Base-by-base conservation (phyloP, 139 green algal genomes). In the Penium margaritaceum region DNA sequence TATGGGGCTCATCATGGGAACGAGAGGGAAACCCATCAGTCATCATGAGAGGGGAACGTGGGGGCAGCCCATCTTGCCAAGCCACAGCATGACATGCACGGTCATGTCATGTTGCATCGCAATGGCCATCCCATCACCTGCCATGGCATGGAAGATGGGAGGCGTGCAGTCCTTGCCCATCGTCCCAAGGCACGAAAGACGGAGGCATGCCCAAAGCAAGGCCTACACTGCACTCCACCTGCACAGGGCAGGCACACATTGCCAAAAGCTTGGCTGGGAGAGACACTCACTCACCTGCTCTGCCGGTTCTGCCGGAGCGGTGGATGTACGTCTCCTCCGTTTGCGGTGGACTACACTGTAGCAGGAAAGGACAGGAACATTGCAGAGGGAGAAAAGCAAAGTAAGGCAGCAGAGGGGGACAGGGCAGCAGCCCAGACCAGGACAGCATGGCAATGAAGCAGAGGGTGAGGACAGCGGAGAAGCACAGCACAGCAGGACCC, bases 321-420 rank as follows among this genome's bases (percentile, higher is more conserved):
- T 97, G 92, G 74, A 97, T 89, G 82, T 96, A 97, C n/a, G 85
- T 92, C 86, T 98, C 94, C 0, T 80, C 84, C 57, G 95, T 90
- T 55, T 82, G 71, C 19, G 91, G 90, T 0, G 88, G 86, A 70
- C 96, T 90, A 27, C 84, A 85, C 75, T 87, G 84, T 34, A 88
- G 57, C n/a, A n/a, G n/a, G n/a, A n/a, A 3, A 87, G 78, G 57
- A 99, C 86, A 79, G 96, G 91, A 7, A 99, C 88, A n/a, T 88
- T 87, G 34, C 67, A 88, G 84, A 99, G 96, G 86, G 5, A 78
- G 84, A 63, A 97, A 80, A 1, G 73, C 79, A 15, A 62, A 27
- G 64, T 80, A 64, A 21, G 44, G 4, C 7, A 51, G 41, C 9
- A 51, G 41, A 12, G 41, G 41, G 12, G 41, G 9, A 51, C 9